These are phyloP conservation scores for Zymoseptoria tritici DNA, from an alignment of 2,329 filamentous ascomycete species.

Conservation along the genomic window DNA sequence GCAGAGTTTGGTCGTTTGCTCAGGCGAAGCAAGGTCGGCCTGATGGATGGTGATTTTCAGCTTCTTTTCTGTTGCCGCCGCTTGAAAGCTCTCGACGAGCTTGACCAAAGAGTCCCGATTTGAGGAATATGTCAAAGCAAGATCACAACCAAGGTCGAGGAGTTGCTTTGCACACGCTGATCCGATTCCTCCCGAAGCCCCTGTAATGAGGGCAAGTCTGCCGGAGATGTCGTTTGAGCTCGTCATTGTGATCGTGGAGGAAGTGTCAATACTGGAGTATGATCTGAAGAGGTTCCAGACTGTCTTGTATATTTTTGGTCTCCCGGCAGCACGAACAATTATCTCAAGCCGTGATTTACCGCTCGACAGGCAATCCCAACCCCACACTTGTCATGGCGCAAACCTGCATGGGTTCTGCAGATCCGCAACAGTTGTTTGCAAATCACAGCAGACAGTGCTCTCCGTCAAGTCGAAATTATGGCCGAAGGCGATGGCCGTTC, in stretches of 20 bases:
- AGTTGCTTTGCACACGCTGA: conserved; percentile 50
- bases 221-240: conserved; percentile 37
- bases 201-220: conserved; percentile 45
- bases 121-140: conserved; percentile 53
- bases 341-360: not conserved
- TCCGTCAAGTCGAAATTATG: not conserved
- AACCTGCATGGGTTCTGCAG: not conserved
- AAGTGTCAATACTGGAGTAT: not conserved
- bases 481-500: not conserved
- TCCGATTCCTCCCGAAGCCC: conserved; percentile 43
- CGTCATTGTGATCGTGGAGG: conserved; percentile 5
- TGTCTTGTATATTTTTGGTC: not conserved
- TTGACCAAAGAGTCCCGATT: conserved; percentile 40
- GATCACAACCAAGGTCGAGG: conserved; percentile 43
- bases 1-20: conserved; percentile 49
- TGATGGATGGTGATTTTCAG: conserved; percentile 48
- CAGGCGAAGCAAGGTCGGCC: conserved; percentile 49
- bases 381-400: not conserved
- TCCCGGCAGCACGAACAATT: not conserved
- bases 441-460: not conserved
- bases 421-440: not conserved
- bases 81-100: conserved; percentile 30
- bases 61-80: conserved; percentile 18
- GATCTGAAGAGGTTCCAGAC: not conserved
- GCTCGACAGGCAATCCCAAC: not conserved